Conservation (phyloP, 169 alveolate species). For the Eimeria nieschulzi region DNA sequence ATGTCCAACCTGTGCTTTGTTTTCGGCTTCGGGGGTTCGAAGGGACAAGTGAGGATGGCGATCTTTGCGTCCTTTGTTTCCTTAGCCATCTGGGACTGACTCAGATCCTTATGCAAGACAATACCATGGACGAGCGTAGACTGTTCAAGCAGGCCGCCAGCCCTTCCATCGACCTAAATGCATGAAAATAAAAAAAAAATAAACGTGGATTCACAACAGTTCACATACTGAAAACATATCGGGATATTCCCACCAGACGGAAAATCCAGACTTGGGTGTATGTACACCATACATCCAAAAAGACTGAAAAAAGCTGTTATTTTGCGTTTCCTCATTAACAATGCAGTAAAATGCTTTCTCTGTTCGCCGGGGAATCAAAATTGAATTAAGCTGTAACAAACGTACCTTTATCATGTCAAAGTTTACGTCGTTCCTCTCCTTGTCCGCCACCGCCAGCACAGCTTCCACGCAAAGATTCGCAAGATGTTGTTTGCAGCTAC, state of each 20-base stretch:
- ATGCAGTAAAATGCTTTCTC: background rate
- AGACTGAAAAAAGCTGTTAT: background rate
- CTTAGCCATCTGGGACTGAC: slow-evolving; percentile 99
- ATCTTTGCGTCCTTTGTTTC: slow-evolving; percentile 95
- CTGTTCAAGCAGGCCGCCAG: slow-evolving; percentile 98
- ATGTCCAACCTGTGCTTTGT: slow-evolving; percentile 99
- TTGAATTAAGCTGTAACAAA: no score
- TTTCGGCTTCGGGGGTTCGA: slow-evolving; percentile 99
- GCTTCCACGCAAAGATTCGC: slow-evolving; percentile 96
- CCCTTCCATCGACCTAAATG: slow-evolving; percentile 92
- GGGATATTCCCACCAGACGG: no score
- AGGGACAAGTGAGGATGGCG: slow-evolving; percentile 98
- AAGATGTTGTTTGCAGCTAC: slow-evolving; percentile 69
- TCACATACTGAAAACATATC: background rate
- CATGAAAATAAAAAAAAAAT: background rate
- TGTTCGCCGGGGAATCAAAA: no score
- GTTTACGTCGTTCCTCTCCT: slow-evolving; percentile 97
- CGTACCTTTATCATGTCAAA: slow-evolving; percentile 96
- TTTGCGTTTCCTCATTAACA: background rate
- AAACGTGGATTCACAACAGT: background rate
- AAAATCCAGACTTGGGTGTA: no score
- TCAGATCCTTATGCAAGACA: slow-evolving; percentile 97
- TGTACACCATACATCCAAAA: background rate
- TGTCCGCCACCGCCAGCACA: slow-evolving; percentile 97
- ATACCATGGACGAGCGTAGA: slow-evolving; percentile 94